phyloP scores from a whole-genome alignment of 768 basidiomycete species.

The Collybiopsis confluens region DNA sequence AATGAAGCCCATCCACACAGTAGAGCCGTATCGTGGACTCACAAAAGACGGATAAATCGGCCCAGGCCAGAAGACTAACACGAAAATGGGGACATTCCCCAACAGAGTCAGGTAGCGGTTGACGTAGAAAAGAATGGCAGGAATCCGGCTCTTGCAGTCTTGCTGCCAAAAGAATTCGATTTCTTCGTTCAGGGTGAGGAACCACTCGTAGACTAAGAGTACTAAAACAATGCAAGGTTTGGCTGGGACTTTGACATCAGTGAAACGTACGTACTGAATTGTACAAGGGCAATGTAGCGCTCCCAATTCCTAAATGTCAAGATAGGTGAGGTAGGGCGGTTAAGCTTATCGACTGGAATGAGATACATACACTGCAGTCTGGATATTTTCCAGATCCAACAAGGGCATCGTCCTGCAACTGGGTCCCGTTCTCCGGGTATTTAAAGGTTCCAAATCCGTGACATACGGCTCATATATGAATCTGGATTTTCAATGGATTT shows the following conservation, averaged over 20 bases:
- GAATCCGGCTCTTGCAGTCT: not conserved
- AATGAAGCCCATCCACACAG: not conserved
- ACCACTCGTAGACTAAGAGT: slow-evolving; percentile 3
- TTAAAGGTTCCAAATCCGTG: too few species aligned
- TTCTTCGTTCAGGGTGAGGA: slow-evolving; percentile 1
- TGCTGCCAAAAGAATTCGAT: slow-evolving; percentile 5
- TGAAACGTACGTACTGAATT: not conserved
- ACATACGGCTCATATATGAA: too few species aligned
- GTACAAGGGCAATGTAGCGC: not conserved
- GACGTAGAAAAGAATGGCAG: slow-evolving; percentile 6
- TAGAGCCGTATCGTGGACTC: not conserved
- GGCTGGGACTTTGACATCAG: not conserved
- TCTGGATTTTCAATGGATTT: too few species aligned
- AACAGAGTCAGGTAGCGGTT: slow-evolving; percentile 6
- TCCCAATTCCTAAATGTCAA: not conserved
- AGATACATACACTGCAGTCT: too few species aligned
- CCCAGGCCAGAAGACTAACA: slow-evolving; percentile 1
- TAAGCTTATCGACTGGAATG: too few species aligned
- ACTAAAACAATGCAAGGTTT: not conserved
- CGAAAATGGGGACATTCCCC: slow-evolving; percentile 4
- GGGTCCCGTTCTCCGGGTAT: too few species aligned
- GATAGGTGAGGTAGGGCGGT: not conserved
- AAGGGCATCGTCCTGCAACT: too few species aligned
- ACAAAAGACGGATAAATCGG: not conserved
- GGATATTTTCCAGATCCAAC: too few species aligned